phyloP scores from a whole-genome alignment of 2,329 filamentous ascomycete species.

The Trichoderma koningiopsis region DNA sequence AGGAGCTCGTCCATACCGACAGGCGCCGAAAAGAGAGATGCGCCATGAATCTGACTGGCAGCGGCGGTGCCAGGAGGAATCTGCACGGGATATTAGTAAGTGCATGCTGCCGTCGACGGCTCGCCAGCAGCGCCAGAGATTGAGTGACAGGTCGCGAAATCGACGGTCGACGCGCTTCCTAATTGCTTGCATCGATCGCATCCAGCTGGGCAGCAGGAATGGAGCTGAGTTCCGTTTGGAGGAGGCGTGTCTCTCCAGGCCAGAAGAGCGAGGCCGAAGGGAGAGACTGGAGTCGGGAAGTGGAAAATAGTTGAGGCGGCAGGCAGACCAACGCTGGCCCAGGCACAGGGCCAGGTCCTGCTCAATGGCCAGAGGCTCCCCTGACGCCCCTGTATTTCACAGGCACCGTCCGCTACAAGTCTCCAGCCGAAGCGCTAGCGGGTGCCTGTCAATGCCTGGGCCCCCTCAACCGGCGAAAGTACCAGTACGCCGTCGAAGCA shows the following conservation, averaged over 20 bases:
- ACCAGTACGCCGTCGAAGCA: neutral
- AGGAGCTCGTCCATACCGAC: neutral
- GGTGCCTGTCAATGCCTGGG: neutral
- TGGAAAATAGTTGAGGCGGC: slow-evolving; percentile 16
- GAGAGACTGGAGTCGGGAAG: neutral
- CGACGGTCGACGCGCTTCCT: neutral
- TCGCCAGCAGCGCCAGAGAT: neutral
- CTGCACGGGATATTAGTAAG: neutral
- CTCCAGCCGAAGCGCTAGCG: slow-evolving; percentile 3
- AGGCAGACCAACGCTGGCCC: neutral
- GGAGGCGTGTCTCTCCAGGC: neutral
- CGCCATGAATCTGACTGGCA: neutral
- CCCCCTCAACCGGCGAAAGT: slow-evolving; percentile 8
- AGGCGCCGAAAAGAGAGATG: neutral
- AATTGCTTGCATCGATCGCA: neutral
- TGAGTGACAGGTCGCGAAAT: neutral
- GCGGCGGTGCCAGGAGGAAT: neutral
- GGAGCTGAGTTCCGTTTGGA: slow-evolving; percentile 12
- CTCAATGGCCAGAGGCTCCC: slow-evolving; percentile 1
- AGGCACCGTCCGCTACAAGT: slow-evolving; percentile 11
- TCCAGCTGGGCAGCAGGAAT: slow-evolving; percentile 1
- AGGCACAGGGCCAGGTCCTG: neutral
- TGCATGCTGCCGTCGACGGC: neutral
- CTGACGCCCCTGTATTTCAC: slow-evolving; percentile 18
- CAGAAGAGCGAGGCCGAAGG: neutral